Base-by-base conservation (phyloP, 768 basidiomycete species). In the Termitomyces eurrhizus region DNA sequence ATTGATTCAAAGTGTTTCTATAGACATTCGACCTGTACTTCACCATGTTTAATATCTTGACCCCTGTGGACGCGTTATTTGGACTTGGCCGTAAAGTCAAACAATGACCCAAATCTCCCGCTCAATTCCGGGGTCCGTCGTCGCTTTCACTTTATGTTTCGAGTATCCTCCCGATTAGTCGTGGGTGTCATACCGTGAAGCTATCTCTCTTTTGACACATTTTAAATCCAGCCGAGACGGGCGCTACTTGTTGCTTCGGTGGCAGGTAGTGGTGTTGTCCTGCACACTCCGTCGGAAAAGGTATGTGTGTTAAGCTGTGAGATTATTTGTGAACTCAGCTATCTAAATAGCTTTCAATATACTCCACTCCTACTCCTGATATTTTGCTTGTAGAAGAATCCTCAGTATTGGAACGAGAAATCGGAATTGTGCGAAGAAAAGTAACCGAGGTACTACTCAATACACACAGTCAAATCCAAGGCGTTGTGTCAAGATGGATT, bases 401-500 rank as follows among this genome's bases (percentile, higher is more conserved):
- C 5, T 89, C 90, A 1, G 82, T 83, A 21, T 82, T 98, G 35
- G 89, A 95, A 72, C 75, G 79, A 37, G 85, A 88, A 61, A 93
- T 98, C 60, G 88, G 90, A 16, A 77, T 79, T 21, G 86, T 80
- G 4, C 81, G 96, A 59, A 78, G 83, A 62, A 76, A 83, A 33
- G 79, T 83, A 2, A 84, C 82, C n/a, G 73, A 77, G 0, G 78
- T 82, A 14, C 83, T 88, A 67, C 64, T 71, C 5, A 80, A 86
- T 33, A 83, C 84, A n/a, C 83, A 86, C 58, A 76, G 79, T 1
- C 80, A 83, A 52, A 85, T 94, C 26, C 90, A 94, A 64, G 81
- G 79, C 1, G 83, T 86, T 48, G 83, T 96, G 18, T 83, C 86
- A 36, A 81, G 80, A 62, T 96, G 94, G 94, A 91, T 98, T 67